Evolutionary conservation across 352 stramenopile species (phyloP), one percentile per base, ranked within the genome.

Genomic region (Globisporangium nagaii): DNA sequence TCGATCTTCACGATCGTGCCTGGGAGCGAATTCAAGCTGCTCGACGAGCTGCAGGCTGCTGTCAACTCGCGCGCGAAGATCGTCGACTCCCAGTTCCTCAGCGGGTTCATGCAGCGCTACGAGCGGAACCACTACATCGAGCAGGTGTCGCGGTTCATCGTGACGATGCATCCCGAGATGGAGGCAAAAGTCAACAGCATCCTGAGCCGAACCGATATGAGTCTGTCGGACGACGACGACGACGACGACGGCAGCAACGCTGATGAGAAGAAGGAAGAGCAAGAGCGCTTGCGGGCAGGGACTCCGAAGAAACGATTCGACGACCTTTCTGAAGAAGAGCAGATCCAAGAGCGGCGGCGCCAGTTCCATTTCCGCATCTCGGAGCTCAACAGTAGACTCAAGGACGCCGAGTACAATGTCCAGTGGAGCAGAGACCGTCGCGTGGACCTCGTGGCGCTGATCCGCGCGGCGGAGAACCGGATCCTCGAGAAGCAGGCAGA

Each of bases 401-500:
- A 88, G 17, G 72, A 70, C 35, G 67, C 70, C 0, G 72, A 86
- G 43, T 90, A 90, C 73, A 93, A 93, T 36, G 61, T 90, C 0
- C 71, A 87, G 32, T 93, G 82, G 82, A 88, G 79, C 44, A 73
- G 81, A 24, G 70, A 88, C 43, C 73, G 79, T 0, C 79, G 67
- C 20, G 66, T 88, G 36, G 74, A 88, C 59, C 70, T 93, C 7
- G 79, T 90, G 0, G 72, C 82, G 0, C 56, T 90, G 4, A 88
- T 93, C 53, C 75, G 73, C 44, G 63, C 72, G 0, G 74, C 82
- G 8, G 82, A 93, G 50, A 55, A 63, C 17, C 79, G 79, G 0
- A 90, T 86, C 36, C 45, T 88, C 1, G 79, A 90, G n/a, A 93
- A 93, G 19, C 82, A 93, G 56, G 79, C 74, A 2, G 82, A 93